Evolutionary conservation across 2,329 filamentous ascomycete species (phyloP).

Genomic region (Amauroascus niger): DNA sequence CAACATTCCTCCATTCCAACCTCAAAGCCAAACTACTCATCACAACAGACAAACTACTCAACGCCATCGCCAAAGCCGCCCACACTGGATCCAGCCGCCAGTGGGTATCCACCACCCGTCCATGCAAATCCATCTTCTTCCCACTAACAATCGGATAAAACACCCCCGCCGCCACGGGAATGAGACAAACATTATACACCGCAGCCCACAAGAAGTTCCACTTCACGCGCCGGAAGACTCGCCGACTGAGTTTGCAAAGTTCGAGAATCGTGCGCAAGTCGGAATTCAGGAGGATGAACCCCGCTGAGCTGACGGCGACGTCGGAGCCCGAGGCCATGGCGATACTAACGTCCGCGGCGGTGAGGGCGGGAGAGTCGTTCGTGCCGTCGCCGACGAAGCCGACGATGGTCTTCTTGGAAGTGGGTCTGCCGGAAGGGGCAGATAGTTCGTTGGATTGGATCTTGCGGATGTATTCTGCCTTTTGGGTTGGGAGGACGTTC

Average conservation of each 20-base stretch:
- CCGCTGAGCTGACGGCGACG: slow-evolving; percentile 69
- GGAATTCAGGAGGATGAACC: slow-evolving; percentile 69
- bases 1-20: slow-evolving; percentile 27
- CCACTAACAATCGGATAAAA: slow-evolving; percentile 53
- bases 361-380: slow-evolving; percentile 73
- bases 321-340: slow-evolving; percentile 73
- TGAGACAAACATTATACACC: slow-evolving; percentile 66
- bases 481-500: slow-evolving; percentile 74
- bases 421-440: slow-evolving; percentile 24
- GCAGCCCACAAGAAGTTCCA: slow-evolving; percentile 81
- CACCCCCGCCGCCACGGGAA: slow-evolving; percentile 73
- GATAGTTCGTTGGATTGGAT: slow-evolving; percentile 25
- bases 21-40: slow-evolving; percentile 67
- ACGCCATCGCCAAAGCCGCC: slow-evolving; percentile 85
- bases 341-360: slow-evolving; percentile 72
- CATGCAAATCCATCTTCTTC: slow-evolving; percentile 27
- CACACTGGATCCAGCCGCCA: slow-evolving; percentile 50
- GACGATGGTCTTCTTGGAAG: slow-evolving; percentile 44
- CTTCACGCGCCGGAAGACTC: slow-evolving; percentile 67
- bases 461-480: slow-evolving; percentile 52
- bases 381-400: slow-evolving; percentile 83
- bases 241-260: slow-evolving; percentile 59
- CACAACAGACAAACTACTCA: slow-evolving; percentile 84
- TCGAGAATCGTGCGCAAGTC: slow-evolving; percentile 61
- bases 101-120: slow-evolving; percentile 28